These are phyloP conservation scores for Ilex paraguariensis DNA, from an alignment of 305 asterid genomes.

Conservation along the genomic window DNA sequence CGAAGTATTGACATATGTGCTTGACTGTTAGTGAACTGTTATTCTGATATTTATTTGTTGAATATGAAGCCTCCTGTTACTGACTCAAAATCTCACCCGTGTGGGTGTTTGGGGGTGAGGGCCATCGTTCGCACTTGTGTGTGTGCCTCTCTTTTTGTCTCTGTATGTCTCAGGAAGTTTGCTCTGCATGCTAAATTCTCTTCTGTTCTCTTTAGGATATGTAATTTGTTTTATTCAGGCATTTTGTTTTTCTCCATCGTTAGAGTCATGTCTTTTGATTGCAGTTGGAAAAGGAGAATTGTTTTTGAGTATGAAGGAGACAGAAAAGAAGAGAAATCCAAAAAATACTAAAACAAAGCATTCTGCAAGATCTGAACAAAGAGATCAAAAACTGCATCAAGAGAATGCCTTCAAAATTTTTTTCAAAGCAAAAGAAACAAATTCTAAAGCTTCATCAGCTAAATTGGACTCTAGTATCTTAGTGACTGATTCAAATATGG, in stretches of 20 bases:
- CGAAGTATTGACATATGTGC: too few relatives aligned
- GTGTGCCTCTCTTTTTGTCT: too few relatives aligned
- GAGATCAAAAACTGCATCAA: slow-evolving; percentile 45
- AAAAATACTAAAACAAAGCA: slow-evolving; percentile 41
- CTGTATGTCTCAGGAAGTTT: too few relatives aligned
- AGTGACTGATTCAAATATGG: slow-evolving; percentile 42
- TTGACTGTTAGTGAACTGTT: too few relatives aligned
- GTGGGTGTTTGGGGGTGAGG: too few relatives aligned
- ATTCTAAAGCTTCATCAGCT: slow-evolving; percentile 34
- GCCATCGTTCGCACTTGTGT: too few relatives aligned
- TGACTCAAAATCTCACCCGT: too few relatives aligned
- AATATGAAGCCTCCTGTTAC: too few relatives aligned
- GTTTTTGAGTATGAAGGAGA: slow-evolving; percentile 61
- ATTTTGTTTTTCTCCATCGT: neutral
- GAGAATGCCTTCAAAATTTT: slow-evolving; percentile 42
- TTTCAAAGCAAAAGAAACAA: slow-evolving; percentile 45
- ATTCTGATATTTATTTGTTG: too few relatives aligned
- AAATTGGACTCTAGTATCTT: slow-evolving; percentile 25
- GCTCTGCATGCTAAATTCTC: too few relatives aligned
- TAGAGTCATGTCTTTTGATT: neutral
- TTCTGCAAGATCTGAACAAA: slow-evolving; percentile 47
- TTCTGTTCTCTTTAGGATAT: too few relatives aligned
- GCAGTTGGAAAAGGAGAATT: slow-evolving; percentile 22
- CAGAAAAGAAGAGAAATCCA: slow-evolving; percentile 51
- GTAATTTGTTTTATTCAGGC: too few relatives aligned